Base-by-base conservation (phyloP, 2,329 filamentous ascomycete species). In the Epicoccum nigrum region DNA sequence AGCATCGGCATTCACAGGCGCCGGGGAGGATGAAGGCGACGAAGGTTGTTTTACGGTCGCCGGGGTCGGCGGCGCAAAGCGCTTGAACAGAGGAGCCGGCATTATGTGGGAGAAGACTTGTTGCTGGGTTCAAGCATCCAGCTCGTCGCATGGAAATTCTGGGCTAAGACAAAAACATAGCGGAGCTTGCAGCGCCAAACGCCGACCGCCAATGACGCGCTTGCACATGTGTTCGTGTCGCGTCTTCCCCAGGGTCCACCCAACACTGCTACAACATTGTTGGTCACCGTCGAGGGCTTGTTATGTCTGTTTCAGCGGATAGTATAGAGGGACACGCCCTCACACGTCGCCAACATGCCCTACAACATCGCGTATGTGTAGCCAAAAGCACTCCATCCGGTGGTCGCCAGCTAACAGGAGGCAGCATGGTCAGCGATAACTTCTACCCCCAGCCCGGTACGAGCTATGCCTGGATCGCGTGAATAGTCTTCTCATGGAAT, bases 381-480 rank as follows among this genome's bases (percentile, higher is more conserved):
- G 9, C 7, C n/a, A 4, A 20, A 5, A 17, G 21, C 19, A 30
- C 31, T 30, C 8, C 37, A 25, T 41, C 38, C 23, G 35, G 25
- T 20, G 19, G 20, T n/a, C 31, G 11, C 27, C 19, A 45, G 51
- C 59, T 66, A 27, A 65, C 39, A 28, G 30, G 11, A 12, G 17
- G 17, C 60, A 86, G 83, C 53, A 99, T 99, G 94, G 90, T 97
- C 74, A 92, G 93, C 83, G 94, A 99, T 81, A 97, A 96, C 83
- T 99, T 99, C 86, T 99, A 95, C 72, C 94, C 94, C 12, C 93
- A 97, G 69, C 93, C 94, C 44, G 92, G 80, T 81, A 71, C 45
- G 74, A 39, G 23, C 15, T 4, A 30, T 20, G 19, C 12, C 12
- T 20, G 38, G 32, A 46, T 33, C n/a, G 28, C 19, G 21, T 28